These are phyloP conservation scores for Trichophyton rubrum DNA, from an alignment of 2,329 filamentous ascomycete genomes.

Conservation along the genomic window DNA sequence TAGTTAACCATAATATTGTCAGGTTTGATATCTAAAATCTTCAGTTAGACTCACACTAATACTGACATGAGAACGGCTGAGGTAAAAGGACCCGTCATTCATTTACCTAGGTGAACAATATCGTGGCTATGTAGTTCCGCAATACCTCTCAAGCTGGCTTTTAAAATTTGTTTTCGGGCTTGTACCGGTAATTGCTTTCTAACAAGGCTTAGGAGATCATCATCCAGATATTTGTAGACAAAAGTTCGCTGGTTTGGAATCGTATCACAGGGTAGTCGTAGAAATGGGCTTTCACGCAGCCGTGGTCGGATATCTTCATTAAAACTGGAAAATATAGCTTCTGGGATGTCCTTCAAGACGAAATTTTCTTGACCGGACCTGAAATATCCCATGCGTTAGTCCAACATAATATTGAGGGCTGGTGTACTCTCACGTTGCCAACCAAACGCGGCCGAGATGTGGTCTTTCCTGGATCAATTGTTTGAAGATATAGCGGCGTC, in stretches of 20 bases:
- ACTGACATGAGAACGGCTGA: not conserved
- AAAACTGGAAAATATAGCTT: slow-evolving; percentile 17
- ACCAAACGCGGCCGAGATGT: slow-evolving; percentile 22
- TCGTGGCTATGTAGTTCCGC: not conserved
- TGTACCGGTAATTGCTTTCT: slow-evolving; percentile 29
- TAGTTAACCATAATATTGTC: slow-evolving; percentile 28
- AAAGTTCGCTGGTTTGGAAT: slow-evolving; percentile 35
- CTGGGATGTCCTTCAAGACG: slow-evolving; percentile 19
- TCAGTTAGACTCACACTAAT: slow-evolving; percentile 1
- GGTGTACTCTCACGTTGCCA: slow-evolving; percentile 16
- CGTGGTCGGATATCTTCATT: slow-evolving; percentile 16
- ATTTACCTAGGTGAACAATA: not conserved
- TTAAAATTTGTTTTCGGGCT: slow-evolving; percentile 33
- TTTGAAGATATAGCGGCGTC: slow-evolving; percentile 22
- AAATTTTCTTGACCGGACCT: slow-evolving; percentile 17
- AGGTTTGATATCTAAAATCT: slow-evolving; percentile 25
- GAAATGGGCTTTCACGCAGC: slow-evolving; percentile 24
- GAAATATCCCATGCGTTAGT: slow-evolving; percentile 5
- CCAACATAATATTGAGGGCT: not conserved
- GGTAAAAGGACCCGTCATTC: not conserved
- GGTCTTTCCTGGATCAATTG: slow-evolving; percentile 24
- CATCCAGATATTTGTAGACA: slow-evolving; percentile 34
- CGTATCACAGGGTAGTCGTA: slow-evolving; percentile 30
- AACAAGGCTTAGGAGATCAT: slow-evolving; percentile 33
- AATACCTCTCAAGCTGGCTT: slow-evolving; percentile 24